Base-by-base conservation (phyloP, 495 filamentous ascomycete species). In the Collariella sp. region DNA sequence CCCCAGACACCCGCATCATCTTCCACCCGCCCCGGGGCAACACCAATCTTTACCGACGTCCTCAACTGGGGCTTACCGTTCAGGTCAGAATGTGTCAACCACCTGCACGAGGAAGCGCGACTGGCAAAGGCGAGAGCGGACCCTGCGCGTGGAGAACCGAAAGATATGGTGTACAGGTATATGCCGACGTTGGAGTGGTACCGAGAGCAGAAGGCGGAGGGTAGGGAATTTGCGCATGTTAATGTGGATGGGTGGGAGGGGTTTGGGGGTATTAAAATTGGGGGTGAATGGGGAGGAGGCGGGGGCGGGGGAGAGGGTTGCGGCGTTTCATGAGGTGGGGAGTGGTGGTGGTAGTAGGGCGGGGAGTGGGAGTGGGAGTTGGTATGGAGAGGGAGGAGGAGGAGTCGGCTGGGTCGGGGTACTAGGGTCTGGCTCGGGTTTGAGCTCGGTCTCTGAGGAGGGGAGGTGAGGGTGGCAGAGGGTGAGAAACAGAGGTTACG, bases 161-260 rank as follows among this genome's bases (percentile, higher is more conserved):
- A 55, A 19, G 41, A 41, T 6, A 73, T 76, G 60, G 33, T 31
- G 29, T 75, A 71, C 53, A 47, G 59, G 31, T 75, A 73, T 49
- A 47, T 52, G 22, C 67, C 70, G 2, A 77, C 73, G 2, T 41
- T 56, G 36, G 62, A 72, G 5, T 77, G 75, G 75, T 77, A 76
- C 49, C 52, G 56, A 4, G 66, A 75, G 29, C 70, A 75, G 54
- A 39, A 52, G 39, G 56, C 46, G 1, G 73, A 76, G 46, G 72
- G 72, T 0, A 59, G 75, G 5, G 69, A 57, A 5, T 70, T 59
- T 31, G 65, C 67, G 39, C 72, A 74, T 24, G 58, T 76, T 2
- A 56, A 61, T 19, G 68, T 77, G 15, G 66, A 69, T 3, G 52
- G 54, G 15, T 74, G 65, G 59, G 61, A 67, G 18, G 56, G 47